Percentiles rank a stretch among this genome's conserved stretches.
Conservation (phyloP, 352 stramenopile genomes). For the Phytopythium ostracodes region DNA sequence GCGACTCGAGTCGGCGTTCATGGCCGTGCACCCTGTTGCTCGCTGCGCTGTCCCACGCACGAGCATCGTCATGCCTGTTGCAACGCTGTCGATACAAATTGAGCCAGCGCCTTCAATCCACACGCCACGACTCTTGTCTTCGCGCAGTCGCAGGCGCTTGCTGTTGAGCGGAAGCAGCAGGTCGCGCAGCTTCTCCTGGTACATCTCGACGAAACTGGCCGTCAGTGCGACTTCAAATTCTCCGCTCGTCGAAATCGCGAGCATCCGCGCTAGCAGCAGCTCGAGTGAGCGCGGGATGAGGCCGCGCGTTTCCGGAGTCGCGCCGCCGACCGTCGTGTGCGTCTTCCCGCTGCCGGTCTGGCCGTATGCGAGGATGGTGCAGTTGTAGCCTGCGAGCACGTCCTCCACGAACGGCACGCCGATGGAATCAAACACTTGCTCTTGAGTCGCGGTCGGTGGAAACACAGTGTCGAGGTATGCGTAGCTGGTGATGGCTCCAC, state of each 20-base stretch:
- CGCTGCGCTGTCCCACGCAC: conserved; percentile 32
- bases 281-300: conserved; percentile 41
- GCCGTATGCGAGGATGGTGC: conserved; percentile 67
- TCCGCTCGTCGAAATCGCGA: conserved; percentile 4
- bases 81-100: conserved; percentile 28
- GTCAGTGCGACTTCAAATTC: conserved; percentile 33
- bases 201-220: conserved; percentile 65
- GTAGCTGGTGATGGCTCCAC: conserved; percentile 8
- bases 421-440: conserved; percentile 39
- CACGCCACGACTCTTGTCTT: conserved; percentile 31
- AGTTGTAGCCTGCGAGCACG: conserved; percentile 61
- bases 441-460: conserved; percentile 23
- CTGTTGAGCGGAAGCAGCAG: conserved; percentile 37
- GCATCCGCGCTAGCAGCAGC: conserved; percentile 22
- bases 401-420: conserved; percentile 46
- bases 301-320: conserved; percentile 15
- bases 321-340: conserved; percentile 38
- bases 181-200: conserved; percentile 62
- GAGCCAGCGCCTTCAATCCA: conserved; percentile 51
- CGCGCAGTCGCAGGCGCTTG: conserved; percentile 32
- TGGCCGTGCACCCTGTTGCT: conserved; percentile 36
- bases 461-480: conserved; percentile 55
- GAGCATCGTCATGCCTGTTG: conserved; percentile 28
- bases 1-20: conserved; percentile 65
- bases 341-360: conserved; percentile 75